Conservation (phyloP, 106 monocot species). For the Alisma plantagoaquatica region DNA sequence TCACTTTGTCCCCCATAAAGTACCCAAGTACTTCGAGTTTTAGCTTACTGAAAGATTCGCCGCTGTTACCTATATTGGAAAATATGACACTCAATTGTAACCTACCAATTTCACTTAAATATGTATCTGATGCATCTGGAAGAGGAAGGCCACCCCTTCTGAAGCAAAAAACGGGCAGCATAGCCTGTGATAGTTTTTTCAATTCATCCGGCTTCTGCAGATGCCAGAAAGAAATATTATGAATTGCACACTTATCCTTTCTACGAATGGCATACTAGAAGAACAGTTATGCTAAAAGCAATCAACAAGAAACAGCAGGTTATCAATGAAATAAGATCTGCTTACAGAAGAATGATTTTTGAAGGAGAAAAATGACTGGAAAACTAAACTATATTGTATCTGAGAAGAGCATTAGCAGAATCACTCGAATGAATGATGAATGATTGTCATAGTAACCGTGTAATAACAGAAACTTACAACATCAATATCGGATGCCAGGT, state of each 20-base stretch:
- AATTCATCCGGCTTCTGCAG: constrained; percentile 34
- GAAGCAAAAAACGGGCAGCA: constrained; percentile 62
- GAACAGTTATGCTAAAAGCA: not conserved
- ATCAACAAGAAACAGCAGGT: not conserved
- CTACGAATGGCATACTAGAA: not conserved
- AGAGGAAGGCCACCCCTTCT: constrained; percentile 64
- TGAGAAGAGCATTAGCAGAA: not conserved
- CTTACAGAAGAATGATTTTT: no score
- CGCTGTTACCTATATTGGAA: no score
- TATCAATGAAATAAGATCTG: not conserved
- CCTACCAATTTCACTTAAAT: constrained; percentile 57
- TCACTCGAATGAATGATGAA: not conserved
- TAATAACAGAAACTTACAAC: constrained; percentile 36
- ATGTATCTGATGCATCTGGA: constrained; percentile 69
- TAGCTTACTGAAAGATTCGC: no score
- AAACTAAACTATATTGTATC: not conserved
- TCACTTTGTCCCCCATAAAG: no score
- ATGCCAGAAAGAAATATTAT: no score
- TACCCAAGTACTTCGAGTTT: no score
- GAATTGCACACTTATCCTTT: no score
- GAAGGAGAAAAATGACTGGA: not conserved
- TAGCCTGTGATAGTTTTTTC: constrained; percentile 27
- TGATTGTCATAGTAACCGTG: not conserved
- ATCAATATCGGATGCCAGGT: constrained; percentile 20
- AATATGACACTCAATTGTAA: no score